phyloP scores from a whole-genome alignment of 768 basidiomycete species.

The Amanita pallidorosea region DNA sequence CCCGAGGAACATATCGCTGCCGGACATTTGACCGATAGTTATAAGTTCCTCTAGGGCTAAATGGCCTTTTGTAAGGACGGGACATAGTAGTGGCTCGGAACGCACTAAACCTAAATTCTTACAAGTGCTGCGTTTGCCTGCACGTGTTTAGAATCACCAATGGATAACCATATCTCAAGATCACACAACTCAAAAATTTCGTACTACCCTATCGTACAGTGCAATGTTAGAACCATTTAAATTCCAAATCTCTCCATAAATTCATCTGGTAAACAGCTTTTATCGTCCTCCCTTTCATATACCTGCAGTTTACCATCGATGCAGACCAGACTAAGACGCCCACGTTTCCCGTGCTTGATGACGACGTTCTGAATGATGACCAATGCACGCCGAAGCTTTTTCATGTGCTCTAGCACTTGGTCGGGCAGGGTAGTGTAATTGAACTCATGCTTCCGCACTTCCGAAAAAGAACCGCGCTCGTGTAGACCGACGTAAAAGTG shows the following conservation, averaged over 20 bases:
- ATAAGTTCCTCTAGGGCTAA: not conserved
- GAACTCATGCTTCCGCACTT: conserved; percentile 5
- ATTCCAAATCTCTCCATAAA: conserved; percentile 2
- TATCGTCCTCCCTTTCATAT: conserved; percentile 2
- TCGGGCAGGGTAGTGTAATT: not conserved
- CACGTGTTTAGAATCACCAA: no score
- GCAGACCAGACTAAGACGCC: conserved; percentile 5
- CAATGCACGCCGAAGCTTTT: conserved; percentile 1
- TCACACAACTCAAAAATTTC: no score
- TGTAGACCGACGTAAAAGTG: conserved; percentile 32
- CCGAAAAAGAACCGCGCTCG: conserved; percentile 24
- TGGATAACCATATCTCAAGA: no score
- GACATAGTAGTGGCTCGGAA: no score
- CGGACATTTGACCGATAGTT: not conserved
- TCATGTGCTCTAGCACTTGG: not conserved
- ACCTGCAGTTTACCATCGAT: not conserved
- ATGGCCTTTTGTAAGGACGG: no score
- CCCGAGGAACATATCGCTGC: not conserved
- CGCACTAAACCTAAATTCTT: no score
- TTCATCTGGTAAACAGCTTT: conserved; percentile 2
- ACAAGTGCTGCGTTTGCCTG: no score
- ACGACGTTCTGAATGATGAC: not conserved
- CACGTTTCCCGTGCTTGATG: not conserved
- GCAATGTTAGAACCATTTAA: not conserved
- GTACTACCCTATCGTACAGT: no score